Conservation (phyloP, 306 rosid species). For the Alnus rubra region DNA sequence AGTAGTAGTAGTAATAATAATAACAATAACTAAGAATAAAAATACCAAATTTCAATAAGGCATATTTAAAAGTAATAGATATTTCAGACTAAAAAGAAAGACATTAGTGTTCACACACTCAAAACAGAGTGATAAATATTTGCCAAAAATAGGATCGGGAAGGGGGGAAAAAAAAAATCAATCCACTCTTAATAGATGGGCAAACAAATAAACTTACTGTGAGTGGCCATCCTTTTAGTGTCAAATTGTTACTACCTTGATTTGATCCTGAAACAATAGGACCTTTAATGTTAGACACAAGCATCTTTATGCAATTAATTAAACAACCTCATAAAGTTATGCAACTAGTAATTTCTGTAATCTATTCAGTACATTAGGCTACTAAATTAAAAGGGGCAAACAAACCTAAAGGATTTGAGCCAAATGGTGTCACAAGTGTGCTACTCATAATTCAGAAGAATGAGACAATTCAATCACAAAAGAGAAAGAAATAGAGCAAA, state of each 20-base stretch:
- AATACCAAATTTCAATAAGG: background rate
- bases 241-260: slow-evolving; percentile 92
- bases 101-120: background rate
- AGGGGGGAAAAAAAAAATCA: background rate
- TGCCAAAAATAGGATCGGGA: background rate
- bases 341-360: slow-evolving; percentile 16
- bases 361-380: slow-evolving; percentile 8
- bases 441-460: slow-evolving; percentile 22
- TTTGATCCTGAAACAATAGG: slow-evolving; percentile 71
- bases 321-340: background rate
- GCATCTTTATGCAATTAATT: slow-evolving; percentile 22
- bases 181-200: background rate
- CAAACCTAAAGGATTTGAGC: background rate
- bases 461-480: background rate
- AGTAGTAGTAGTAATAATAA: background rate
- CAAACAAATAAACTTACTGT: slow-evolving; percentile 57
- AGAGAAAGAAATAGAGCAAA: slow-evolving; percentile 10
- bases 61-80: background rate
- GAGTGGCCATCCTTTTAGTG: slow-evolving; percentile 98
- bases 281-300: slow-evolving; percentile 33
- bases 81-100: background rate
- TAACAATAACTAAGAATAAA: background rate
- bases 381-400: slow-evolving; percentile 18
- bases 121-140: background rate
- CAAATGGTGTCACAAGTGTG: slow-evolving; percentile 11